Evolutionary conservation across 2,329 filamentous ascomycete species (phyloP).

Genomic region (Exophiala dermatitidis): DNA sequence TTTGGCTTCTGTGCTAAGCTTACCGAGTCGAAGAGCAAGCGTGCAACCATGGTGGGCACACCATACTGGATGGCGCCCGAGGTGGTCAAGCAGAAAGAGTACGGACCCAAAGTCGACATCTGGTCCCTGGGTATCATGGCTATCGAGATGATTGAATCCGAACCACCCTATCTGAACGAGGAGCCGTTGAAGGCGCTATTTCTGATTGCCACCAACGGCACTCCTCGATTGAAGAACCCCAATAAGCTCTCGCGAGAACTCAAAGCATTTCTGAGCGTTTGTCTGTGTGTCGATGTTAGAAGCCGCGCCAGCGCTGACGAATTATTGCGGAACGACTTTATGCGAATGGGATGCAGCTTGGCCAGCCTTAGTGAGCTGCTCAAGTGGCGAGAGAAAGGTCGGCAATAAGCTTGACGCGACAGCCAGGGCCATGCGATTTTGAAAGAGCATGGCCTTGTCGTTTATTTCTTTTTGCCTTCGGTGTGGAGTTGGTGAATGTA

Average conservation of each 20-base stretch:
- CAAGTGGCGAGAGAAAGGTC: slow-evolving; percentile 51
- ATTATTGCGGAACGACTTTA: slow-evolving; percentile 83
- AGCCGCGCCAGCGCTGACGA: slow-evolving; percentile 87
- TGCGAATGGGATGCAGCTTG: slow-evolving; percentile 82
- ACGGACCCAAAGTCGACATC: slow-evolving; percentile 95
- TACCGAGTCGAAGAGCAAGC: slow-evolving; percentile 92
- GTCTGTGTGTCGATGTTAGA: slow-evolving; percentile 93
- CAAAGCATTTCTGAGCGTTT: slow-evolving; percentile 93
- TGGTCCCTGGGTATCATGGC: slow-evolving; percentile 99
- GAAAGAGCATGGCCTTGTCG: background rate
- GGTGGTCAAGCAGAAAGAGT: slow-evolving; percentile 98
- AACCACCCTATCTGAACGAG: slow-evolving; percentile 95
- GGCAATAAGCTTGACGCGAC: slow-evolving; percentile 16
- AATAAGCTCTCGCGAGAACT: slow-evolving; percentile 97
- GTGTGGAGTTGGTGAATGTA: background rate
- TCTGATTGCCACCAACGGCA: slow-evolving; percentile 95
- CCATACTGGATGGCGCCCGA: slow-evolving; percentile 99
- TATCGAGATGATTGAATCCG: slow-evolving; percentile 99
- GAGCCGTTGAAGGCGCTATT: slow-evolving; percentile 96
- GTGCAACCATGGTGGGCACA: slow-evolving; percentile 97
- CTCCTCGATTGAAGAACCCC: slow-evolving; percentile 92
- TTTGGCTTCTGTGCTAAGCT: slow-evolving; percentile 99
- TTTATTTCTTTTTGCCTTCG: background rate
- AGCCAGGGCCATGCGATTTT: background rate
- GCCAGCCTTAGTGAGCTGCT: slow-evolving; percentile 78